Evolutionary conservation across 2,329 filamentous ascomycete genomes (phyloP), one percentile per base, ranked within the genome.

Genomic region (Allantophomopsis cytisporea): DNA sequence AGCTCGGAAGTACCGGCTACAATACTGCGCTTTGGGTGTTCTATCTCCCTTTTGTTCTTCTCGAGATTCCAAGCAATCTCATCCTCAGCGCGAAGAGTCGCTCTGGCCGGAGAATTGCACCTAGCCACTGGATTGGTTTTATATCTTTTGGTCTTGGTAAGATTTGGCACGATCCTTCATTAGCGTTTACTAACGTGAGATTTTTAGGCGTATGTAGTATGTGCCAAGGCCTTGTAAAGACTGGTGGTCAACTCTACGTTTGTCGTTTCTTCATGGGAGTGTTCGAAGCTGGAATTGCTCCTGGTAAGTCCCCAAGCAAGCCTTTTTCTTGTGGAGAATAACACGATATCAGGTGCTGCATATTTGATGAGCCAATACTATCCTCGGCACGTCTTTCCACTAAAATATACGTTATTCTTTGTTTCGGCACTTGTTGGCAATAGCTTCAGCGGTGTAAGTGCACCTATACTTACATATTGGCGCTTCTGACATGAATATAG

Each of bases 371-470:
- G 18, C 18, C 18, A 20, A 20, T 20, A 20, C 18, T 20, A 20
- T 20, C 18, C 18, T 20, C 18, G 18, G 7, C 18, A 20, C 7
- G 18, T 20, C 18, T 20, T 20, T 20, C 18, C 18, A 4, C 18
- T 20, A 7, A 20, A 61, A 85, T 86, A 53, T 77, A 91, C 23
- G 95, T 88, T 62, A 83, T 96, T 96, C 68, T 96, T 96, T 66
- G 78, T 74, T 52, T 84, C 72, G 18, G 88, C 83, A 1, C 83
- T 80, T 0, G 64, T 89, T 3, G 83, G 83, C 1, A 83, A 83
- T 28, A 83, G 86, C 0, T 95, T 94, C 51, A 86, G 85, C 34
- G 87, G 87, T 32, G 31, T 32, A 32, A 32, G 31, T 8, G 15
- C 12, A 5, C 31, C 18, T 4, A 20, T 20, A 20, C 7, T 7